Percentiles rank a stretch among this genome's conserved stretches.
Conservation (phyloP, 2,329 filamentous ascomycete species). For the Alternaria triticina region DNA sequence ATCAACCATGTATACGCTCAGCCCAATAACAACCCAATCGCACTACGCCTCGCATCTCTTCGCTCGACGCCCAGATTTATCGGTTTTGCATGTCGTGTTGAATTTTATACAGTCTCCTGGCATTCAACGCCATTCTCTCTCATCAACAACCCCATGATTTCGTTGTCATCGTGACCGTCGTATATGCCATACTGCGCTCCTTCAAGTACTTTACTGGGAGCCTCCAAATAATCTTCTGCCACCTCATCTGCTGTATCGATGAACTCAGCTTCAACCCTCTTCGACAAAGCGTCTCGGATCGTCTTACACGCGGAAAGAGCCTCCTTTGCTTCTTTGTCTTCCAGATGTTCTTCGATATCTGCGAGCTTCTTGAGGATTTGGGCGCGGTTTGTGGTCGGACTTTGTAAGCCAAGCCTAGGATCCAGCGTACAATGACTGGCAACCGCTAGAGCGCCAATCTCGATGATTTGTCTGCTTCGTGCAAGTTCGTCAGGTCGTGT, state of each 20-base stretch:
- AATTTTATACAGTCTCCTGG: background rate
- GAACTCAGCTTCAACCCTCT: background rate
- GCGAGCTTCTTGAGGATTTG: constrained; percentile 21
- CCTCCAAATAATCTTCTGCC: background rate
- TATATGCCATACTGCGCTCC: background rate
- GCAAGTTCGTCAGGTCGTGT: constrained; percentile 16
- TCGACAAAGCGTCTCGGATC: constrained; percentile 17
- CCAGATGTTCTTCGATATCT: constrained; percentile 26
- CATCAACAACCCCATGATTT: constrained; percentile 15
- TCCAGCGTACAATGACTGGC: constrained; percentile 10
- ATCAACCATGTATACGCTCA: background rate
- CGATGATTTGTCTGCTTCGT: constrained; percentile 33
- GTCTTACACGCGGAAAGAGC: constrained; percentile 25
- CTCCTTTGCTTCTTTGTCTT: constrained; percentile 10
- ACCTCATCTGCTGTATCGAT: background rate
- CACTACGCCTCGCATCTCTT: background rate
- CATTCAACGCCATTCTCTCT: constrained; percentile 9
- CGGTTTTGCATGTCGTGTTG: background rate
- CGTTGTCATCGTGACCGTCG: constrained; percentile 5
- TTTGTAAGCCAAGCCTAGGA: background rate
- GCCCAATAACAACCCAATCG: background rate
- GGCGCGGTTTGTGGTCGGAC: background rate
- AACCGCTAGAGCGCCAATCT: constrained; percentile 40
- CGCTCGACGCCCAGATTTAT: no score
- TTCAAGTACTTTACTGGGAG: constrained; percentile 2